Conservation (phyloP, 805 yeast species). For the Trichomonascus vanleenenianus region DNA sequence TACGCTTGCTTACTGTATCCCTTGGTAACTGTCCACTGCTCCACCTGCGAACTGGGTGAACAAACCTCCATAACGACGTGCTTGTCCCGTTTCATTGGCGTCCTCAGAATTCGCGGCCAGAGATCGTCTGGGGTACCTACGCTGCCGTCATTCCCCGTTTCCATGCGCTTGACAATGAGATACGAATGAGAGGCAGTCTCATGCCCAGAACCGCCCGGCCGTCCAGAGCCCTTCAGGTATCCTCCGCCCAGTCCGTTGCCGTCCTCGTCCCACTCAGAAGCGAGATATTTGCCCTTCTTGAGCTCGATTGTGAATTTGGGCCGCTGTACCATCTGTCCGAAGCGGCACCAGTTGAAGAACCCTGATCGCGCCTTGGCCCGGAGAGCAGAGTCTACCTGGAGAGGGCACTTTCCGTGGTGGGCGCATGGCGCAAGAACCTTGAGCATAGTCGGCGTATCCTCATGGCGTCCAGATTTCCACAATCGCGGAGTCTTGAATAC, state of each 20-base stretch:
- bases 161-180: conserved; percentile 53
- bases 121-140: conserved; percentile 24
- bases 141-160: conserved; percentile 21
- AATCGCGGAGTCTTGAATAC: conserved; percentile 22
- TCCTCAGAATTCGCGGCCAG: conserved; percentile 63
- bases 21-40: conserved; percentile 81
- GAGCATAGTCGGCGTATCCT: conserved; percentile 39
- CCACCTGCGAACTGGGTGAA: conserved; percentile 70
- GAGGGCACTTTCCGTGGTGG: conserved; percentile 80
- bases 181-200: conserved; percentile 72
- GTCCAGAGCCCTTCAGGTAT: conserved; percentile 62
- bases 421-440: conserved; percentile 82
- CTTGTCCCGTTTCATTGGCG: conserved; percentile 71
- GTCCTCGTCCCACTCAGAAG: conserved; percentile 60
- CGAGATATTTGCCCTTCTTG: conserved; percentile 70
- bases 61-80: conserved; percentile 77
- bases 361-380: conserved; percentile 13
- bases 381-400: conserved; percentile 59
- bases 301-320: conserved; percentile 78
- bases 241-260: conserved; percentile 45
- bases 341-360: conserved; percentile 63
- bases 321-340: conserved; percentile 60
- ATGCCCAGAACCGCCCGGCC: conserved; percentile 60
- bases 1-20: conserved; percentile 65
- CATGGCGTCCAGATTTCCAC: conserved; percentile 3